phyloP scores from a whole-genome alignment of 2,329 filamentous ascomycete species.

The Penicillium sp. region DNA sequence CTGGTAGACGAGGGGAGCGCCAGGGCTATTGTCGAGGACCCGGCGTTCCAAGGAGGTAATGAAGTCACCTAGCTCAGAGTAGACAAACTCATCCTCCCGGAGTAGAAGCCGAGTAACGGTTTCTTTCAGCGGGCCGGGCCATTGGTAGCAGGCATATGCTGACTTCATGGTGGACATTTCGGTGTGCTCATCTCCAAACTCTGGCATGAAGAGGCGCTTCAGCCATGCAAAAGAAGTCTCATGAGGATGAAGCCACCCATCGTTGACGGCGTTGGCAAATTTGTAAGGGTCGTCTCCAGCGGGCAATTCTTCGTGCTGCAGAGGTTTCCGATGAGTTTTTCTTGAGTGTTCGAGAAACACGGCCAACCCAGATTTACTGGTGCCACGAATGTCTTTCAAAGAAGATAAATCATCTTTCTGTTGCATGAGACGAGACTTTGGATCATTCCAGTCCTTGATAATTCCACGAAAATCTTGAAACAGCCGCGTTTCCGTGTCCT shows the following conservation, averaged over 20 bases:
- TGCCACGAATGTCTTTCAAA: conserved; percentile 46
- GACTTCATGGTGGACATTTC: conserved; percentile 32
- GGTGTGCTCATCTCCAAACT: conserved; percentile 19
- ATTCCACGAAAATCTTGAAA: conserved; percentile 43
- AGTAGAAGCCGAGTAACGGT: conserved; percentile 50
- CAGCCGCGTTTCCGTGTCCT: conserved; percentile 26
- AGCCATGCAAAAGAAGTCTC: conserved; percentile 53
- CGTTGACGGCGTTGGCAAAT: conserved; percentile 46
- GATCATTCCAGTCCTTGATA: conserved; percentile 43
- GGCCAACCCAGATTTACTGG: conserved; percentile 45
- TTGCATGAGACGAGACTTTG: conserved; percentile 40
- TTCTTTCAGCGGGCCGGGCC: conserved; percentile 53
- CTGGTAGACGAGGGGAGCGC: conserved; percentile 24
- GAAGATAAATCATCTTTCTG: conserved; percentile 47
- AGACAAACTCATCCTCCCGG: conserved; percentile 51
- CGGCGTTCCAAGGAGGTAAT: conserved; percentile 27
- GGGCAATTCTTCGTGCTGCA: conserved; percentile 36
- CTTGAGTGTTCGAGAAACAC: conserved; percentile 55
- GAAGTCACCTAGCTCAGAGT: conserved; percentile 36
- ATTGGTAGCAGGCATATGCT: conserved; percentile 50
- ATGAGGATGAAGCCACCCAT: conserved; percentile 43
- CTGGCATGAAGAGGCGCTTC: conserved; percentile 45
- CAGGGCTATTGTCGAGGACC: conserved; percentile 20
- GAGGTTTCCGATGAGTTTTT: conserved; percentile 38
- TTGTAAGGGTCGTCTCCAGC: conserved; percentile 33